Evolutionary conservation across 2,329 filamentous ascomycete genomes (phyloP).

Genomic region (Sclerotinia borealis): DNA sequence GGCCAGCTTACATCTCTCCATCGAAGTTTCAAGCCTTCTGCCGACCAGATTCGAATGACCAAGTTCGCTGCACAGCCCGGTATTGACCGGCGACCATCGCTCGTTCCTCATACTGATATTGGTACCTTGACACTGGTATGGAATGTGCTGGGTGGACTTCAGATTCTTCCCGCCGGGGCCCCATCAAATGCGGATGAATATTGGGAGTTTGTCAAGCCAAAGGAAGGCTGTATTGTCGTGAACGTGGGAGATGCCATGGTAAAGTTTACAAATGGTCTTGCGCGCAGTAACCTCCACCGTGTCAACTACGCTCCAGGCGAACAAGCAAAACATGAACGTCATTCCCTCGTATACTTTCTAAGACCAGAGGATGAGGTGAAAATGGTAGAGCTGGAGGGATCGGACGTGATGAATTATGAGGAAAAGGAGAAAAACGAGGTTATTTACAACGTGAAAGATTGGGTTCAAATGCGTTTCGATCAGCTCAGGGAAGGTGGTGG

Average conservation of each 20-base stretch:
- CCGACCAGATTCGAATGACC: slow-evolving; percentile 50
- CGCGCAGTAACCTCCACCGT: slow-evolving; percentile 41
- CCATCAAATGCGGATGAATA: slow-evolving; percentile 16
- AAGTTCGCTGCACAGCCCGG: slow-evolving; percentile 42
- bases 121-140: slow-evolving; percentile 50
- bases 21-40: slow-evolving; percentile 37
- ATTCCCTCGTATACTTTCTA: slow-evolving; percentile 49
- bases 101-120: slow-evolving; percentile 52
- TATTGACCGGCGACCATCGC: slow-evolving; percentile 37
- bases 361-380: slow-evolving; percentile 43
- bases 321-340: slow-evolving; percentile 40
- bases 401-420: not conserved
- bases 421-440: too few species aligned
- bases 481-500: too few species aligned
- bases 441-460: too few species aligned
- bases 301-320: slow-evolving; percentile 43
- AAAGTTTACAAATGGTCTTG: slow-evolving; percentile 38
- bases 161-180: slow-evolving; percentile 41
- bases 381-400: slow-evolving; percentile 29
- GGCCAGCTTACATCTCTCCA: slow-evolving; percentile 41
- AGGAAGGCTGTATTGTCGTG: slow-evolving; percentile 41
- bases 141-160: slow-evolving; percentile 49
- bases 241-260: slow-evolving; percentile 41
- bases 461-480: too few species aligned
- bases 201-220: slow-evolving; percentile 49